These are phyloP conservation scores for Colletotrichum tamarilloi DNA, from an alignment of 2,329 filamentous ascomycete species.

Conservation along the genomic window DNA sequence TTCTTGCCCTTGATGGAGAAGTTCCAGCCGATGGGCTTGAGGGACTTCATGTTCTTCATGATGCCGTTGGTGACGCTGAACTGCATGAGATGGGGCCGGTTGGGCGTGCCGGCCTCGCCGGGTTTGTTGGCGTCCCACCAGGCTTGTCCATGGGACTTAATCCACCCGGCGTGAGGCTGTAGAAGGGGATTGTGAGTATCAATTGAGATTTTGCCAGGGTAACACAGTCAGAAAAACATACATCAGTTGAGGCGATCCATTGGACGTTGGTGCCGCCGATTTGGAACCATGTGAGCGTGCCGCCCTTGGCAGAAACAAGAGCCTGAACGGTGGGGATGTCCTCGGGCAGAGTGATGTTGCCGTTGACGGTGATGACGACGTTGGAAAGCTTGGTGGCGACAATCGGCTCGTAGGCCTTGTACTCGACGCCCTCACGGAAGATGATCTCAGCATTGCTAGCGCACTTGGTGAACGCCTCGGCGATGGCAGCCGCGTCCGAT, in stretches of 20 bases:
- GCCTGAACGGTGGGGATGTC: constrained; percentile 50
- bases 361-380: constrained; percentile 53
- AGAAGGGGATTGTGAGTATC: not conserved
- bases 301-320: constrained; percentile 46
- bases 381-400: constrained; percentile 52
- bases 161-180: constrained; percentile 49
- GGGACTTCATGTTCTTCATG: constrained; percentile 52
- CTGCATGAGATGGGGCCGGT: constrained; percentile 53
- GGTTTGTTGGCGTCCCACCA: constrained; percentile 57
- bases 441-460: constrained; percentile 46
- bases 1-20: constrained; percentile 51
- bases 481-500: constrained; percentile 53
- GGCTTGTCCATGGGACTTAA: constrained; percentile 55
- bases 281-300: constrained; percentile 50
- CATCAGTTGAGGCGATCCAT: constrained; percentile 47
- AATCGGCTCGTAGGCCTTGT: constrained; percentile 54
- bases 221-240: constrained; percentile 38
- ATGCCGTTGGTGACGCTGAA: constrained; percentile 49
- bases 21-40: constrained; percentile 56
- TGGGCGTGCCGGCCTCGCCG: constrained; percentile 49
- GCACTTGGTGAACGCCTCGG: constrained; percentile 49
- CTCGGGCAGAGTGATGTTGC: constrained; percentile 55
- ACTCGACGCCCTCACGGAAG: constrained; percentile 53
- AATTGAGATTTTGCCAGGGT: not conserved
- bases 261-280: constrained; percentile 46